Percentiles rank a stretch among this genome's conserved stretches.
Evolutionary conservation across 345 rosid genomes (phyloP).

Genomic region (Mallotus nudiflorus): DNA sequence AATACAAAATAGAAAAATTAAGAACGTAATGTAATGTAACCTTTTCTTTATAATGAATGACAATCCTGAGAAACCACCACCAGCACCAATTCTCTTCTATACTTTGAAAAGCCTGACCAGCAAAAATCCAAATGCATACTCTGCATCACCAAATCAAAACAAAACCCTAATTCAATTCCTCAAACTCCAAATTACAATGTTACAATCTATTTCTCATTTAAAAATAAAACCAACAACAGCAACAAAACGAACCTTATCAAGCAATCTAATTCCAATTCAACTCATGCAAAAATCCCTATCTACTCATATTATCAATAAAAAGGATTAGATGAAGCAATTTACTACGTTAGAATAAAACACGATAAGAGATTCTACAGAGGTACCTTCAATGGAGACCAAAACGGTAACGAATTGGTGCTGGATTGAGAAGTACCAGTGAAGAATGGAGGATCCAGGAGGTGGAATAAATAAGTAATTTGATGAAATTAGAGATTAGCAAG

Average conservation of each 20-base stretch:
- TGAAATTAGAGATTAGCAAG: slow-evolving; percentile 2
- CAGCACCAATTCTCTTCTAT: slow-evolving; percentile 27
- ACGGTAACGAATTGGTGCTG: slow-evolving; percentile 13
- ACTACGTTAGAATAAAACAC: neutral
- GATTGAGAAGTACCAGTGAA: slow-evolving; percentile 7
- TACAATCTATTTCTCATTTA: slow-evolving; percentile 17
- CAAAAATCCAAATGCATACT: slow-evolving; percentile 41
- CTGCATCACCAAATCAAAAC: slow-evolving; percentile 34
- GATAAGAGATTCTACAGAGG: slow-evolving; percentile 2
- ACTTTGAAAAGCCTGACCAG: slow-evolving; percentile 25
- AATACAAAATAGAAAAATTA: neutral
- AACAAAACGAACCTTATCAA: slow-evolving; percentile 15
- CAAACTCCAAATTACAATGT: slow-evolving; percentile 8
- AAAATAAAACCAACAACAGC: too few relatives aligned
- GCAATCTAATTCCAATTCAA: slow-evolving; percentile 33
- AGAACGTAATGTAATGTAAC: neutral
- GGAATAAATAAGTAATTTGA: neutral
- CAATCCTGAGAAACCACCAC: slow-evolving; percentile 30
- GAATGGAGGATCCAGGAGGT: slow-evolving; percentile 12
- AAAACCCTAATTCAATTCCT: slow-evolving; percentile 44
- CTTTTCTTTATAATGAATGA: slow-evolving; percentile 22
- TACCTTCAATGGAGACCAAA: slow-evolving; percentile 32
- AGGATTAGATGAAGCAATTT: neutral
- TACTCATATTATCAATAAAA: slow-evolving; percentile 16
- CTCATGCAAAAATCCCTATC: slow-evolving; percentile 32